phyloP scores from a whole-genome alignment of 164 flowering plant genomes.

The Chloranthus sessilifolius region DNA sequence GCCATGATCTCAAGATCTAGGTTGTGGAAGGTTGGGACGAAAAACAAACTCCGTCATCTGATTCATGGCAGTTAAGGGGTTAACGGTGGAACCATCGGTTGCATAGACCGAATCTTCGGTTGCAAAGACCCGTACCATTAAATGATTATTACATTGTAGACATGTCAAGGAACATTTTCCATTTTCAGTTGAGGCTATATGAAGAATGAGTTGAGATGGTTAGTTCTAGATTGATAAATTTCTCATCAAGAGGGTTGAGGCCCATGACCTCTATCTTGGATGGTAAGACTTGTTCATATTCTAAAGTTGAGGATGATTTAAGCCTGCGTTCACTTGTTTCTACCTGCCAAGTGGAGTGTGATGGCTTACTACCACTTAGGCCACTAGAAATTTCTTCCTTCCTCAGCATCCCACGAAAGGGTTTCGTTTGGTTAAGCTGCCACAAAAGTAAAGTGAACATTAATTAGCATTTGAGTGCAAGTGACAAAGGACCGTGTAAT shows the following conservation, averaged over 20 bases:
- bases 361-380: constrained; percentile 14
- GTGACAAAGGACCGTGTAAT: too few relatives aligned
- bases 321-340: constrained; percentile 5
- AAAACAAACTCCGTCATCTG: too few relatives aligned
- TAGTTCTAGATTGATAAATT: constrained; percentile 20
- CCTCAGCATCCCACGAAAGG: background rate
- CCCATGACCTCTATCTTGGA: background rate
- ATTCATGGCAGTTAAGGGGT: background rate
- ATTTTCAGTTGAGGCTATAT: background rate
- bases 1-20: too few relatives aligned
- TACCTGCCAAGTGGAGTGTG: constrained; percentile 14
- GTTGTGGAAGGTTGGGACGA: too few relatives aligned
- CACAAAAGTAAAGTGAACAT: background rate
- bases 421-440: constrained; percentile 1
- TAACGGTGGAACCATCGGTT: too few relatives aligned
- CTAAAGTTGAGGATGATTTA: constrained; percentile 1
- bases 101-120: too few relatives aligned
- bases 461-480: background rate
- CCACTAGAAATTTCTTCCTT: constrained; percentile 2
- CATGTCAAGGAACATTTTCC: too few relatives aligned
- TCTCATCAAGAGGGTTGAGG: constrained; percentile 1
- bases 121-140: too few relatives aligned
- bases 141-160: too few relatives aligned
- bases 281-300: background rate
- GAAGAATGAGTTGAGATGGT: constrained; percentile 13